Evolutionary conservation across 2,329 filamentous ascomycete genomes (phyloP), one percentile per base, ranked within the genome.

Genomic region (Hymenoscyphus occultus): DNA sequence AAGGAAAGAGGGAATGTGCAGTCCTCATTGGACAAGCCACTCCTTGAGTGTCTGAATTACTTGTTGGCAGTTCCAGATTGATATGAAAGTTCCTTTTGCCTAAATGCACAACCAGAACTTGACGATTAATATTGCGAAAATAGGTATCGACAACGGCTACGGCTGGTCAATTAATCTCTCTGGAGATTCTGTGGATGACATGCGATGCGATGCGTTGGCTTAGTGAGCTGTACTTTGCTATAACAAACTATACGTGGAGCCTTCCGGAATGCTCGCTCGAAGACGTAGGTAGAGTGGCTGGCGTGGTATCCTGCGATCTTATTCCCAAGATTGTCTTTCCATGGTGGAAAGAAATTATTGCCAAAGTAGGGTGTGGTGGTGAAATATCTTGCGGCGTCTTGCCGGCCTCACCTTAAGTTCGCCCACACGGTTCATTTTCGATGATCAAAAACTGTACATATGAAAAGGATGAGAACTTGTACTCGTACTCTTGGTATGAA

Each of bases 41-140:
- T 22, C 12, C 48, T 22, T 28, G n/a, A 54, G 22, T 19, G 19
- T 19, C 28, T 28, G 48, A 10, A 35, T 4, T 35, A 35, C 35
- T 35, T 35, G 35, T 35, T 35, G 48, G 48, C 48, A 14, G 48
- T 54, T 54, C 48, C 19, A 54, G 48, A 54, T 54, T 54, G 48
- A 54, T 28, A 54, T 54, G 19, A 35, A 35, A 22, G 22, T 54
- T 22, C 22, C 19, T 54, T 54, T 54, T 54, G 48, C 48, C 48
- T 10, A 22, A 54, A 54, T 54, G 13, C 35, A 13, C 19, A 54
- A 28, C 48, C 10, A 13, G 48, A 54, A 35, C 35, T 10, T 28
- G 6, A 22, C 19, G 5, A 28, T 22, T 54, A 22, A 54, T 54
- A 54, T 54, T 54, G 48, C 19, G 19, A 54, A 54, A 28, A 22